Percentiles rank a stretch among this genome's conserved stretches.
phyloP scores from a whole-genome alignment of 192 early-diverging fungal species.

The Backusella liffmaniae region DNA sequence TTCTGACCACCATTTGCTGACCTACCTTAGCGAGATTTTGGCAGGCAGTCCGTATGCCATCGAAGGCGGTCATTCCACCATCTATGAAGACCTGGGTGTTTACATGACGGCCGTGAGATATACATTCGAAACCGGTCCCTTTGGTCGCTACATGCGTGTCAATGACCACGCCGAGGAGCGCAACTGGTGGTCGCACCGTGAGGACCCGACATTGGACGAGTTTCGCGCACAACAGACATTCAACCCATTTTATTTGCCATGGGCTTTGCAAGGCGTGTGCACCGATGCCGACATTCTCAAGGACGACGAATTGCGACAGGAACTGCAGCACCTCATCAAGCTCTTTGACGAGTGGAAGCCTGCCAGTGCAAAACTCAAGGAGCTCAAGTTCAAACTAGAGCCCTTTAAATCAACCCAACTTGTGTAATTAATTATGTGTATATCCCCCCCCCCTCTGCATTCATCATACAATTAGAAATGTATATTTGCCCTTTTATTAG shows the following conservation, averaged over 20 bases:
- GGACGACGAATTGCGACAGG: slow-evolving; percentile 50
- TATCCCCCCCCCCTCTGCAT: background rate
- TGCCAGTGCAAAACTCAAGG: slow-evolving; percentile 62
- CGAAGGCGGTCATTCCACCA: slow-evolving; percentile 88
- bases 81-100: slow-evolving; percentile 89
- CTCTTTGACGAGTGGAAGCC: slow-evolving; percentile 86
- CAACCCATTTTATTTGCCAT: slow-evolving; percentile 90
- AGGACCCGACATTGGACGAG: slow-evolving; percentile 19
- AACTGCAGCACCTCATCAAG: slow-evolving; percentile 62
- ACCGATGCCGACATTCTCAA: slow-evolving; percentile 61
- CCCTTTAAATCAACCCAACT: slow-evolving; percentile 58
- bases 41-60: slow-evolving; percentile 85
- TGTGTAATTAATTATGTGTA: background rate
- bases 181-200: background rate
- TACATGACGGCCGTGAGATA: slow-evolving; percentile 64
- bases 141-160: slow-evolving; percentile 1
- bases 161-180: background rate
- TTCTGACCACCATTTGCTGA: slow-evolving; percentile 81
- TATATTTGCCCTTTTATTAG: background rate
- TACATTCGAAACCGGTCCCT: slow-evolving; percentile 49
- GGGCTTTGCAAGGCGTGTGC: slow-evolving; percentile 83
- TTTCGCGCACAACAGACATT: slow-evolving; percentile 65
- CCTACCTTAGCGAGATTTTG: slow-evolving; percentile 82
- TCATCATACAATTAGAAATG: background rate
- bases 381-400: slow-evolving; percentile 89